phyloP scores from a whole-genome alignment of 2,329 filamentous ascomycete genomes.

The Bimuria novae-zelandiae region DNA sequence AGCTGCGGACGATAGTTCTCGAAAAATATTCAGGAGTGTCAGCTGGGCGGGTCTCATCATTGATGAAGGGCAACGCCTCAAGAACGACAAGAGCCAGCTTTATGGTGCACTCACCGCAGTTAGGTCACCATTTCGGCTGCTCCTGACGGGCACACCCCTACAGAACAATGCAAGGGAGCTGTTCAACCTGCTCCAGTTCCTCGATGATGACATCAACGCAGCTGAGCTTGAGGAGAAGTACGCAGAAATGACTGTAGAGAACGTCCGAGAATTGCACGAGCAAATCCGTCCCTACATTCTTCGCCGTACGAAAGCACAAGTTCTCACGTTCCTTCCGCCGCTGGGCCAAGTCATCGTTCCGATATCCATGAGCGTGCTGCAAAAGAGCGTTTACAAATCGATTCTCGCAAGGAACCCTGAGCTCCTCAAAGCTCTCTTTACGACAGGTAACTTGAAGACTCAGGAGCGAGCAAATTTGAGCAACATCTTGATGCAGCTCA shows the following conservation, averaged over 20 bases:
- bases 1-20: constrained; percentile 72
- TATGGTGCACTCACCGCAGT: constrained; percentile 76
- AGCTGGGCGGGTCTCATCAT: constrained; percentile 89
- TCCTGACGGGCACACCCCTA: constrained; percentile 86
- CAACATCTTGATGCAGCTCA: constrained; percentile 93
- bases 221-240: constrained; percentile 76
- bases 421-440: constrained; percentile 85
- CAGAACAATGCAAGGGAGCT: constrained; percentile 96
- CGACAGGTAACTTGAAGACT: constrained; percentile 64
- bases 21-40: constrained; percentile 68
- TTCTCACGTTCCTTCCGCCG: constrained; percentile 87
- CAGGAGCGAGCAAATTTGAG: constrained; percentile 80
- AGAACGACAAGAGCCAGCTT: constrained; percentile 85
- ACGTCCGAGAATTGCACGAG: constrained; percentile 77
- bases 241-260: constrained; percentile 78
- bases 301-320: constrained; percentile 84
- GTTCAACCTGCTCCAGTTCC: constrained; percentile 95
- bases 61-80: constrained; percentile 93
- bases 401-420: constrained; percentile 90
- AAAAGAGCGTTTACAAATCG: constrained; percentile 92
- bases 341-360: constrained; percentile 96
- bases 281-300: constrained; percentile 76
- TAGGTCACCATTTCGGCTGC: constrained; percentile 78
- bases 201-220: constrained; percentile 75
- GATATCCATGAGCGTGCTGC: constrained; percentile 90